Evolutionary conservation across 2,329 filamentous ascomycete species (phyloP), one percentile per base, ranked within the genome.

Genomic region (Trichoderma guizhouense): DNA sequence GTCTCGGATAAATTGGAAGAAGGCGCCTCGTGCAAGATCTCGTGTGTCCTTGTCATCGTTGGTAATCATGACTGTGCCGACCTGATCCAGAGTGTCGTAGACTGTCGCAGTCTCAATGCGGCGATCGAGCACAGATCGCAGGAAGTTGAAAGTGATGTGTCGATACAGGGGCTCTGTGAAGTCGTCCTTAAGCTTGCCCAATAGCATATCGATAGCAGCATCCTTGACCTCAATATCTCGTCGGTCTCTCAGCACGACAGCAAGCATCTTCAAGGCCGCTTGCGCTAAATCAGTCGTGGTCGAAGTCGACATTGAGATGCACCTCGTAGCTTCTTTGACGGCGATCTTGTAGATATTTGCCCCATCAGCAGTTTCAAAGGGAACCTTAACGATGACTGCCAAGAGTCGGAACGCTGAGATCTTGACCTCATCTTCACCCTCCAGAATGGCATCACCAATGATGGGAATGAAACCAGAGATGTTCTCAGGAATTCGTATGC

Each of bases 101-200:
- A 99, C 91, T 55, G 92, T 88, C 0, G 95, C 91, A 8, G 97
- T 94, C 77, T 97, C 88, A 57, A 98, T 86, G 79, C 92, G 95
- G 21, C 95, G 90, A 68, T 93, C 92, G 78, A 99, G 88, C 30
- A 98, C 90, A 1, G 94, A 92, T 55, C 95, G 92, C 72, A 99
- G 83, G 81, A 99, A 98, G 78, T 93, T 97, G 84, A 99, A 99
- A 0, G 94, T 96, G 55, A 97, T 90, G 76, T 97, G 95, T 74
- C 97, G 93, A 73, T 95, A 91, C 75, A 97, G 91, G 5, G 95
- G 94, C 79, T 98, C 94, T 34, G 97, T 97, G 62, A 99, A 87
- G 78, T 98, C 95, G 32, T 94, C 91, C 76, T 94, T 92, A 66
- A 98, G 85, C 72, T 93, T 92, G 73, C 90, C 89, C 5, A 98